A percentile compares a stretch with the other conserved stretches of the same genome.
phyloP scores from a whole-genome alignment of 176 grass and related monocot genomes.

The Raddia guianensis region DNA sequence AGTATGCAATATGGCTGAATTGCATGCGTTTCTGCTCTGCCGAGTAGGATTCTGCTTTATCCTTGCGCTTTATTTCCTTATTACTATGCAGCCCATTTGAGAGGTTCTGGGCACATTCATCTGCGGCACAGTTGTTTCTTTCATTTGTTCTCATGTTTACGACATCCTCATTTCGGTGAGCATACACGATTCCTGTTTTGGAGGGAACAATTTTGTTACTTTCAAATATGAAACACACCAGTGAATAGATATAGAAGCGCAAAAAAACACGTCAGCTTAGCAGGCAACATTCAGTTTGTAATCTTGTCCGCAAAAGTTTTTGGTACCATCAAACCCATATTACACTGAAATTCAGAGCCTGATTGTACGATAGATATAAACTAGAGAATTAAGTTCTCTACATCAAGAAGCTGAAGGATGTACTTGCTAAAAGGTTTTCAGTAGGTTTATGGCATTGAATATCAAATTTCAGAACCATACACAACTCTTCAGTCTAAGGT shows the following conservation, averaged over 20 bases:
- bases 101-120: slow-evolving; percentile 25
- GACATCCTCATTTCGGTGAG: slow-evolving; percentile 87
- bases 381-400: slow-evolving; percentile 2
- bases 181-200: slow-evolving; percentile 81
- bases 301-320: neutral
- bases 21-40: slow-evolving; percentile 71
- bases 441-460: neutral
- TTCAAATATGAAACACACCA: slow-evolving; percentile 28
- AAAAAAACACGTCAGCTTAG: neutral
- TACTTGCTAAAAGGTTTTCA: neutral
- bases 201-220: slow-evolving; percentile 27
- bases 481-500: slow-evolving; percentile 19
- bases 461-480: neutral
- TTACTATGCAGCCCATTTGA: slow-evolving; percentile 30
- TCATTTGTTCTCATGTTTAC: slow-evolving; percentile 55
- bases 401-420: neutral
- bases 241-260: neutral
- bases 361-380: slow-evolving; percentile 5
- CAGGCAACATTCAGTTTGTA: slow-evolving; percentile 6
- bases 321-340: neutral
- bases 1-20: slow-evolving; percentile 62
- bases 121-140: neutral
- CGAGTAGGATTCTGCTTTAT: slow-evolving; percentile 30
- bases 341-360: slow-evolving; percentile 13
- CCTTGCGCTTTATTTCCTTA: slow-evolving; percentile 19